Base-by-base conservation (phyloP, 1,284 basidiomycete genomes). In the Blastosporella zonata region DNA sequence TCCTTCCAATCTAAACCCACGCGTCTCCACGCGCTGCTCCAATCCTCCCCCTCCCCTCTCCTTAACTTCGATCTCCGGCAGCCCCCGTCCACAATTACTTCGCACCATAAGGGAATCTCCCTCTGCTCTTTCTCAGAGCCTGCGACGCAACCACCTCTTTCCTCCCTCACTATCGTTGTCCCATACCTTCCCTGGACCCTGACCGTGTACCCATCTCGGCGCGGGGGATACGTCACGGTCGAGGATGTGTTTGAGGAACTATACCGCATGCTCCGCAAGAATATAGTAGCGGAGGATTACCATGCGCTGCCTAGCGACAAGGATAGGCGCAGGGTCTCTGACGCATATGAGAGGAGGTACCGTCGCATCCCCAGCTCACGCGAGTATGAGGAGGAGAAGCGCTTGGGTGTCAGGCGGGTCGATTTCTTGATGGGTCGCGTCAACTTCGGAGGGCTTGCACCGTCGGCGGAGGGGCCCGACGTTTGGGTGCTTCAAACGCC, bases 291-390 rank as follows among this genome's bases (percentile, higher is more conserved):
- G 0, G 29, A 55, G 10, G 78, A 80, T 37, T 80, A 68, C 55
- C 55, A 67, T 25, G 48, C 55, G 0, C 57, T 73, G 2, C 65
- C 66, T 0, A 61, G 64, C 0, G 60, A 64, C n/a, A 53, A 59
- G 3, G 64, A 68, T 34, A 65, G 58, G 44, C 62, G 66, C 1
- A 38, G 28, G 10, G 21, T 46, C 2, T 68, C 70, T 0, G 57
- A 59, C 2, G 70, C 75, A 3, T 80, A 77, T 50, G 72, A 75
- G 54, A 51, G 54, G 5, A 67, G 78, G 1, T 77, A 70, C 50
- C 49, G 65, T 15, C 54, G 64, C 13, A 54, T 64, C 7, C 52
- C 59, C 1, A 59, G 59, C 47, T 51, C 53, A 6, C 50, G 59
- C 21, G 57, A 59, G 6, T 64, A 64, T 40, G 56, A 64, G 12